Evolutionary conservation across 1,139 yeast species (phyloP), one percentile per base, ranked within the genome.

Genomic region (Zygoascus hellenicus): DNA sequence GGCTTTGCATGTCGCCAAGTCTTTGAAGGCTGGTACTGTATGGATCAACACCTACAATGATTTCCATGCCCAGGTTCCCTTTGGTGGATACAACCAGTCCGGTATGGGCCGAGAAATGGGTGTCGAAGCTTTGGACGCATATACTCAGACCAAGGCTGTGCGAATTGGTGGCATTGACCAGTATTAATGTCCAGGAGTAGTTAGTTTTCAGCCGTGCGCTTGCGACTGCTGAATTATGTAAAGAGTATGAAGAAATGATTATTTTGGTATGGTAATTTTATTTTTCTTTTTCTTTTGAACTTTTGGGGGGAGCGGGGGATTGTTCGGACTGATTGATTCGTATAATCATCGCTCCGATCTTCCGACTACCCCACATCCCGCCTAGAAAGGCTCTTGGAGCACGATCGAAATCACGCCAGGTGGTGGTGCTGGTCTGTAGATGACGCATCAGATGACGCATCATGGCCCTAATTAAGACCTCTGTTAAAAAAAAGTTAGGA

Each of bases 81-180:
- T 79, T 56, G 96, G 96, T 64, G 96, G 96, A 57, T 86, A 72
- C 78, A 82, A 83, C 65, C 80, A 82, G 69, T 83, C 94, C 51
- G 96, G 96, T 70, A 79, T 84, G 65, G 96, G 96, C 64, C 83
- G 95, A 72, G 96, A 87, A 75, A 80, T 87, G 82, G 96, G 96
- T 67, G 88, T 83, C 65, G 55, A 56, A 34, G 94, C 89, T 47
- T 77, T 87, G 59, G 87, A 83, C 59, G 83, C 83, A 77, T 87
- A 86, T 76, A 78, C 85, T 54, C 94, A 86, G 72, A 71, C 72
- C 60, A 86, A 86, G 77, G 85, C 94, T 53, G 90, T 58, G 34
- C 54, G 85, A 83, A 46, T 50, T 33, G 54, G 52, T 17, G 51
- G 53, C 13, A 46, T 52, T 38, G 26, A 48, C 32, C 41, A 43